A percentile compares a stretch with the other conserved stretches of the same genome.
These are phyloP conservation scores for Dorcoceras hygrometricum DNA, from an alignment of 257 asterid species.

Conservation along the genomic window DNA sequence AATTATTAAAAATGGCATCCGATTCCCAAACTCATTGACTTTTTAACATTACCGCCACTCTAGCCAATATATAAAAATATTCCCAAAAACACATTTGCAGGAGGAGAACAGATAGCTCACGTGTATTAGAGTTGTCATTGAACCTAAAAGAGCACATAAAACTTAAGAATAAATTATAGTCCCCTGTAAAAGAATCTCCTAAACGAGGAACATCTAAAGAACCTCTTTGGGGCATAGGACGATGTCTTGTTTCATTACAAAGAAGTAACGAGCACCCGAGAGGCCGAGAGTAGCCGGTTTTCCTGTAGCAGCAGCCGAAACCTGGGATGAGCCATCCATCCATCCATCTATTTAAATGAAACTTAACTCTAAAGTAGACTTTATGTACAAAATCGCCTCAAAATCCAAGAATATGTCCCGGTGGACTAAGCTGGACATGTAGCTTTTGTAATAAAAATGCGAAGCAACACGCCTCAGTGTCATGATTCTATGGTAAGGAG, in stretches of 20 bases:
- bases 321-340: constrained; percentile 15
- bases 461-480: constrained; percentile 41
- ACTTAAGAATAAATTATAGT: constrained; percentile 33
- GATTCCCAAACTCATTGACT: constrained; percentile 39
- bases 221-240: constrained; percentile 27
- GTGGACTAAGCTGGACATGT: constrained; percentile 36
- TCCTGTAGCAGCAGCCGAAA: constrained; percentile 16
- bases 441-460: constrained; percentile 33
- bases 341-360: constrained; percentile 28
- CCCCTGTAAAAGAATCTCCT: constrained; percentile 44
- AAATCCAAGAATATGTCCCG: constrained; percentile 38
- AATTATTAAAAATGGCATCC: constrained; percentile 36
- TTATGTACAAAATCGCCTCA: constrained; percentile 50
- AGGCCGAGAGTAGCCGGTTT: constrained; percentile 16
- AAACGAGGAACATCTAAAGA: constrained; percentile 31
- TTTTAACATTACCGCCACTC: background rate
- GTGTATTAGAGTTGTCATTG: background rate
- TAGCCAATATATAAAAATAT: background rate
- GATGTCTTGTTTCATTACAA: constrained; percentile 22
- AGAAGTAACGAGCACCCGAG: constrained; percentile 28
- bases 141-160: constrained; percentile 32
- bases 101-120: background rate
- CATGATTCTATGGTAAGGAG: constrained; percentile 34
- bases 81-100: background rate
- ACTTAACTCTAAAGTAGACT: constrained; percentile 30